Evolutionary conservation across 2,329 filamentous ascomycete genomes (phyloP), one percentile per base, ranked within the genome.

Genomic region (Claviceps paspali): DNA sequence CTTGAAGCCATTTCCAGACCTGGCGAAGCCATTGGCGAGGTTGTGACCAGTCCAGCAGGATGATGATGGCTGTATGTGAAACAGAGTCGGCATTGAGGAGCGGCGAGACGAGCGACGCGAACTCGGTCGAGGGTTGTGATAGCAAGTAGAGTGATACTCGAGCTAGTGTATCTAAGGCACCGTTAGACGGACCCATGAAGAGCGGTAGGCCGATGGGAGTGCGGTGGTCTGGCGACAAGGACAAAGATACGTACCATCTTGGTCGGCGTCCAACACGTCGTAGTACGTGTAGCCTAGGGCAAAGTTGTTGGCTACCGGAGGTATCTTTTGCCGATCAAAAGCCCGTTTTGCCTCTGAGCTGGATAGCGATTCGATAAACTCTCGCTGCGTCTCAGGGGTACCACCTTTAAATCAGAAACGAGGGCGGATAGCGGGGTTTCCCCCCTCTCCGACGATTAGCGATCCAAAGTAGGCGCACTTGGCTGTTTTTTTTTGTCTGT

Each of bases 201-300:
- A 18, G 12, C 15, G 18, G n/a, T n/a, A n/a, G n/a, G n/a, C n/a
- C n/a, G n/a, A n/a, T n/a, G n/a, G n/a, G n/a, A n/a, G n/a, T n/a
- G n/a, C n/a, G n/a, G n/a, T n/a, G n/a, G n/a, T n/a, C n/a, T n/a
- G n/a, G n/a, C n/a, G n/a, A n/a, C n/a, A n/a, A 11, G 19, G 29
- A 28, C 36, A 18, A 19, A 9, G n/a, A n/a, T 34, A 51, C 59
- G 41, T 60, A 86, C 83, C 83, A 67, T 95, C 88, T 57, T 93
- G 86, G 54, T 95, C 87, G 39, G 84, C 81, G 58, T 95, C 87
- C 27, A 94, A 68, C 27, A 95, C 85, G 60, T 95, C 85, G 56
- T 92, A 85, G 61, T 94, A 95, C 38, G 87, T 94, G 56, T 95
- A 95, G 36, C 87, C 87, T 41, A 95, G 63, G 9, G 87, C 87